These are phyloP conservation scores for Grosmannia serpens DNA, from an alignment of 2,329 filamentous ascomycete genomes.

Conservation along the genomic window DNA sequence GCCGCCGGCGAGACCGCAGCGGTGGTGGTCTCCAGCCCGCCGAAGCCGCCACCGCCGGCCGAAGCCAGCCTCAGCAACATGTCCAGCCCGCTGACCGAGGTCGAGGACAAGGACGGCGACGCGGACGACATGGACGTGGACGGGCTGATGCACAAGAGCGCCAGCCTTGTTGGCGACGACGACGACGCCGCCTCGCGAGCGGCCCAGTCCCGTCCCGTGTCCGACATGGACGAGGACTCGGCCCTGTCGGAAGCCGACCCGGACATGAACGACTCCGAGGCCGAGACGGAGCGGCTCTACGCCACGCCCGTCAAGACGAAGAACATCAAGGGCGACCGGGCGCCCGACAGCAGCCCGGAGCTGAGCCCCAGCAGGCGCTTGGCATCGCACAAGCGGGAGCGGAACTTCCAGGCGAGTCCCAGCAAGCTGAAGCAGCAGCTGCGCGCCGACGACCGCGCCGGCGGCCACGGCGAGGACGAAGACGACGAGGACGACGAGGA, in stretches of 20 bases:
- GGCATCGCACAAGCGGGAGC: slow-evolving; percentile 6
- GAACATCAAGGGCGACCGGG: slow-evolving; percentile 18
- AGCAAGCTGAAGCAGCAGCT: slow-evolving; percentile 58
- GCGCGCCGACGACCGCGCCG: slow-evolving; percentile 23
- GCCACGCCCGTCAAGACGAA: slow-evolving; percentile 60
- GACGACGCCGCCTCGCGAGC: slow-evolving; percentile 14
- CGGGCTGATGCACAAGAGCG: slow-evolving; percentile 17
- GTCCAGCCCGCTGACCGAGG: slow-evolving; percentile 88
- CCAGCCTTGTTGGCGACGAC: slow-evolving; percentile 12
- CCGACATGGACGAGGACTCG: slow-evolving; percentile 23
- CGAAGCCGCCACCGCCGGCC: slow-evolving; percentile 23
- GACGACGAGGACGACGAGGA: slow-evolving; percentile 24
- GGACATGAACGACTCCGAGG: slow-evolving; percentile 58
- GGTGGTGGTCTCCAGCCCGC: slow-evolving; percentile 32
- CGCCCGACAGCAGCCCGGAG: slow-evolving; percentile 39
- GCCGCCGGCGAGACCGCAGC: slow-evolving; percentile 37
- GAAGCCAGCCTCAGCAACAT: slow-evolving; percentile 56
- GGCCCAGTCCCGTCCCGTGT: slow-evolving; percentile 6
- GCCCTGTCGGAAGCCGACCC: slow-evolving; percentile 41
- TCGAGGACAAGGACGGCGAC: slow-evolving; percentile 67
- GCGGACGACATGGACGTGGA: slow-evolving; percentile 49
- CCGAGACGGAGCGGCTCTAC: slow-evolving; percentile 87
- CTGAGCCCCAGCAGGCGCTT: slow-evolving; percentile 34
- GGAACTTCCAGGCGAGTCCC: slow-evolving; percentile 37
- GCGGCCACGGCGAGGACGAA: slow-evolving; percentile 20